These are phyloP conservation scores for Cornus suecica DNA, from an alignment of 148 eudicot species.

Conservation along the genomic window DNA sequence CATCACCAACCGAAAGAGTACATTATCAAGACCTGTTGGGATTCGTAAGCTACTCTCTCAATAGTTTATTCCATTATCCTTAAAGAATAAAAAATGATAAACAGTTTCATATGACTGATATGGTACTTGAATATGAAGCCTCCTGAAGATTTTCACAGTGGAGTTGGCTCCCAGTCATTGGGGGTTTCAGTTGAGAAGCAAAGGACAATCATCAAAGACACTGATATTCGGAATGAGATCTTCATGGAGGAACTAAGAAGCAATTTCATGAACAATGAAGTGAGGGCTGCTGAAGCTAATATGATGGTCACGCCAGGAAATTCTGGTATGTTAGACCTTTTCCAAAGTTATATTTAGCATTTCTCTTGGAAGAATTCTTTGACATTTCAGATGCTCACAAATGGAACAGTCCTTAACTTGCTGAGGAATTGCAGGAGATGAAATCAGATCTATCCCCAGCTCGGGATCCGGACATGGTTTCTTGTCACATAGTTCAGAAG, in stretches of 20 bases:
- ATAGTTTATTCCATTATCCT: neutral
- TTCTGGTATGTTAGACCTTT: slow-evolving; percentile 41
- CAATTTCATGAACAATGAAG: slow-evolving; percentile 22
- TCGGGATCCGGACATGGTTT: slow-evolving; percentile 54
- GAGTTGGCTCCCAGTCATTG: slow-evolving; percentile 33
- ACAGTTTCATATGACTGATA: neutral
- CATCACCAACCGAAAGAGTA: slow-evolving; percentile 45
- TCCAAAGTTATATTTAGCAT: neutral
- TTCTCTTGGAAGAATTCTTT: neutral
- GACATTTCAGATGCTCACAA: neutral
- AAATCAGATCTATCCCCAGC: slow-evolving; percentile 51
- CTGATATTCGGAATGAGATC: slow-evolving; percentile 27
- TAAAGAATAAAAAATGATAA: no score
- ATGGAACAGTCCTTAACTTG: neutral
- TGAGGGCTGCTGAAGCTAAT: slow-evolving; percentile 26
- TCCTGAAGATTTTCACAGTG: slow-evolving; percentile 42
- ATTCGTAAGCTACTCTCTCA: slow-evolving; percentile 36
- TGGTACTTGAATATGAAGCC: slow-evolving; percentile 40
- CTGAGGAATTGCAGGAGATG: slow-evolving; percentile 38
- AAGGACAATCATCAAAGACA: slow-evolving; percentile 22
- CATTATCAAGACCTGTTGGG: slow-evolving; percentile 42
- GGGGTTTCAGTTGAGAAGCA: slow-evolving; percentile 42
- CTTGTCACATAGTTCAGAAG: slow-evolving; percentile 46
- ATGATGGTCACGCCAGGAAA: slow-evolving; percentile 45
- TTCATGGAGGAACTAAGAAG: slow-evolving; percentile 32